Base-by-base conservation (phyloP, 495 filamentous ascomycete species). In the Xylaria grammica region DNA sequence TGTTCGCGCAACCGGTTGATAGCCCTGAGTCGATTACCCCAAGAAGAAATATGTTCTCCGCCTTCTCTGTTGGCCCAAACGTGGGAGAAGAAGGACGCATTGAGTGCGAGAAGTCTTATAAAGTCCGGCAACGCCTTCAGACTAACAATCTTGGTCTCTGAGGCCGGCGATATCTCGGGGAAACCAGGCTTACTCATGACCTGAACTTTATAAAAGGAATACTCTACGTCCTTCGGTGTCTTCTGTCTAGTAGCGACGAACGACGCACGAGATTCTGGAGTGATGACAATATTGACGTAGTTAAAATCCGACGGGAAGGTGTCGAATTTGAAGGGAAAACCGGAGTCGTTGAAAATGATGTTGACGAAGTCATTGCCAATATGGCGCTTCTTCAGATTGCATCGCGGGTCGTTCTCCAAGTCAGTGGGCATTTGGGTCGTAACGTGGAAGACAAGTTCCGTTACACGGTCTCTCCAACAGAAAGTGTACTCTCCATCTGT, bases 331-430 rank as follows among this genome's bases (percentile, higher is more conserved):
- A 96, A 98, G 0, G 91, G 88, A 27, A 86, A 71, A 26, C 96
- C 94, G 17, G 94, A 97, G 63, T 95, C 91, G 73, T 99, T 99
- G 80, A 93, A 99, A 53, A 99, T 88, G 68, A 99, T 96, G 69
- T 96, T 98, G 67, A 99, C 96, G 69, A 90, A 96, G 78, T 99
- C 96, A 70, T 99, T 99, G 44, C 96, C 96, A 45, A 97, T 93
- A 70, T 99, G 96, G 4, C 88, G 84, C 74, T 99, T 99, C 81
- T 99, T 99, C 71, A 85, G 84, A 66, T 87, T 86, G 67, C 89
- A 93, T 15, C 83, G 82, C 15, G 89, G 86, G 69, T 97, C 93
- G 44, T 85, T 81, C 30, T 90, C 85, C 27, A 88, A 80, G 72
- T 94, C 84, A 20, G 91, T 95, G 11, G 96, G 96, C 96, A 99